A percentile compares a stretch with the other conserved stretches of the same genome.
phyloP scores from a whole-genome alignment of 2,329 filamentous ascomycete genomes.

The Allantophomopsis lycopodina region DNA sequence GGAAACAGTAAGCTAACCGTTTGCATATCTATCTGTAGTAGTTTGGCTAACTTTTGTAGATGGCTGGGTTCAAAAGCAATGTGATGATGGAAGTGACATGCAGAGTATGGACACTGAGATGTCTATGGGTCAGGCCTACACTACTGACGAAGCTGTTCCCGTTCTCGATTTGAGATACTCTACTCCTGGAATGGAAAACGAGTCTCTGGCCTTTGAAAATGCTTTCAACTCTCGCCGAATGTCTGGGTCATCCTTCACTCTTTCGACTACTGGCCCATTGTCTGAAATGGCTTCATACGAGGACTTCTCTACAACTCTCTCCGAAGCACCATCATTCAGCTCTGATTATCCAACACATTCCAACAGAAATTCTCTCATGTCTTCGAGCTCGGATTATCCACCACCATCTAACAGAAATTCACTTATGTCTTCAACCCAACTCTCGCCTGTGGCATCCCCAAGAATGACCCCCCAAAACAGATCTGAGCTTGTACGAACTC shows the following conservation, averaged over 20 bases:
- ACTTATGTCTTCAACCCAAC: slow-evolving; percentile 55
- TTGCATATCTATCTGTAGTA: slow-evolving; percentile 2
- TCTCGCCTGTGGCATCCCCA: slow-evolving; percentile 62
- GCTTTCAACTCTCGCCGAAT: slow-evolving; percentile 44
- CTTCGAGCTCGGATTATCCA: slow-evolving; percentile 55
- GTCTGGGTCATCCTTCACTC: slow-evolving; percentile 61
- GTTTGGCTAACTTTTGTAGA: slow-evolving; percentile 19
- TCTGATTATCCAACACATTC: slow-evolving; percentile 55
- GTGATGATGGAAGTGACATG: slow-evolving; percentile 41
- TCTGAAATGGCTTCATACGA: slow-evolving; percentile 61
- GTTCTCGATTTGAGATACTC: slow-evolving; percentile 45
- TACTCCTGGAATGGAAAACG: slow-evolving; percentile 32
- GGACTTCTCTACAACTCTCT: slow-evolving; percentile 51
- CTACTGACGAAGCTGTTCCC: slow-evolving; percentile 47
- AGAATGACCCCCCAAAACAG: slow-evolving; percentile 47
- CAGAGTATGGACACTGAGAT: slow-evolving; percentile 41
- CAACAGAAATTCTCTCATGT: slow-evolving; percentile 57
- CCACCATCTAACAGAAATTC: slow-evolving; percentile 54
- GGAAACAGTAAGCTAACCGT: slow-evolving; percentile 29
- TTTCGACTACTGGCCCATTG: slow-evolving; percentile 51
- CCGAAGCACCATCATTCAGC: slow-evolving; percentile 52
- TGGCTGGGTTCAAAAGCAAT: slow-evolving; percentile 39
- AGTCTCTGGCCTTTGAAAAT: slow-evolving; percentile 34
- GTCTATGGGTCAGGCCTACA: slow-evolving; percentile 47
- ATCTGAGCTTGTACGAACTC: slow-evolving; percentile 45